Conservation (phyloP, 768 basidiomycete species). For the Pleurotus salmoneostramineus region DNA sequence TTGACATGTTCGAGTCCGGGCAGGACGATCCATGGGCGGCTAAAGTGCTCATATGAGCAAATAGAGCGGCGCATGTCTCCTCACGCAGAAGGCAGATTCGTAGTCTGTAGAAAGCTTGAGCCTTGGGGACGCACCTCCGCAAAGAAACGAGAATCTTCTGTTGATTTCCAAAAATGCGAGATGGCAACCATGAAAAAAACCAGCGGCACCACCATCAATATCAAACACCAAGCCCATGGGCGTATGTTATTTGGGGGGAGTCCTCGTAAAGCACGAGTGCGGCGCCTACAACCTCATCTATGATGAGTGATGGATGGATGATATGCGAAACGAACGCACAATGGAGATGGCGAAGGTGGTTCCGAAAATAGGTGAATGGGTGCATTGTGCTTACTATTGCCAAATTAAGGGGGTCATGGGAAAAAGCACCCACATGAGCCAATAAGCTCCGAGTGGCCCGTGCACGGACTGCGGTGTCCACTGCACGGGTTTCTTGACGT, state of each 20-base stretch:
- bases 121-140: background rate
- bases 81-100: background rate
- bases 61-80: background rate
- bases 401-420: background rate
- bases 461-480: background rate
- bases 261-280: background rate
- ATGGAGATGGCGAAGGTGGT: background rate
- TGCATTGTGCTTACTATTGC: background rate
- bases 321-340: background rate
- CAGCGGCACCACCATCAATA: too few species aligned
- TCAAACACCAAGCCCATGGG: background rate
- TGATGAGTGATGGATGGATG: too few species aligned
- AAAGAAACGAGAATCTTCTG: background rate
- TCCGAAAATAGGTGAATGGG: background rate
- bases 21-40: background rate
- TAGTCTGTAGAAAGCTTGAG: background rate
- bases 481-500: too few species aligned
- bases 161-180: background rate
- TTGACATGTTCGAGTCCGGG: background rate
- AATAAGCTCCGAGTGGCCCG: background rate
- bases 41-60: background rate
- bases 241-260: background rate
- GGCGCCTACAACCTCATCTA: too few species aligned
- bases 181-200: too few species aligned
- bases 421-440: conserved; percentile 5